Base-by-base conservation (phyloP, 73 alveolate species). In the Uronychia setigera region DNA sequence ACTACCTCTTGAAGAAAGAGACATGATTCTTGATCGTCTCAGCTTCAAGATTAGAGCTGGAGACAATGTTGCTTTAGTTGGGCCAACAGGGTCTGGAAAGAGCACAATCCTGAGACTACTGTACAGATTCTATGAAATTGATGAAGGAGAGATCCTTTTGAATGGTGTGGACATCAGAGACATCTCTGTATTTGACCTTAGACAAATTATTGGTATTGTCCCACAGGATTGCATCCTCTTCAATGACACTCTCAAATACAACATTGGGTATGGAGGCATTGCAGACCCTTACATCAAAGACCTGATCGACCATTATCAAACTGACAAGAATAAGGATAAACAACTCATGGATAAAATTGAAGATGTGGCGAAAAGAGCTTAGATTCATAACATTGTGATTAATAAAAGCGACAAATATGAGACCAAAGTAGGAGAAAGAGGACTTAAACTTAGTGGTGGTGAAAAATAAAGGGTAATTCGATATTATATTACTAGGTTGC, bases 41-140 rank as follows among this genome's bases (percentile, higher is more conserved):
- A 32, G 84, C 26, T 88, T 92, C 78, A 84, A 60, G 46, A 87
- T 92, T 0, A 87, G 82, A 35, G 88, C 93, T 59, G 97, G 97
- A 0, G 78, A 90, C 88, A 82, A 82, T 74, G 86, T 93, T 0
- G 99, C 96, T 29, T 83, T 95, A 29, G 99, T 95, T 0, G 99
- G 99, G 0, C 82, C 93, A 35, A 90, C 97, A 1, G 99, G 99
- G 35, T 81, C 95, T 32, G 99, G 99, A 33, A 95, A 95, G 89
- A 80, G 93, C 59, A 95, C 99, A n/a, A 79, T 95, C n/a, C 80
- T 93, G 87, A 90, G 94, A 79, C 87, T 95, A 34, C 90, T 95
- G 60, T 91, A 93, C 79, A 80, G 97, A 82, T 87, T 95, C 80
- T 95, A 95, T 84, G 96, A 91, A 76, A 60, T 83, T 1, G 89